phyloP scores from a whole-genome alignment of 2,329 filamentous ascomycete genomes.

The Cryphonectria radicalis region DNA sequence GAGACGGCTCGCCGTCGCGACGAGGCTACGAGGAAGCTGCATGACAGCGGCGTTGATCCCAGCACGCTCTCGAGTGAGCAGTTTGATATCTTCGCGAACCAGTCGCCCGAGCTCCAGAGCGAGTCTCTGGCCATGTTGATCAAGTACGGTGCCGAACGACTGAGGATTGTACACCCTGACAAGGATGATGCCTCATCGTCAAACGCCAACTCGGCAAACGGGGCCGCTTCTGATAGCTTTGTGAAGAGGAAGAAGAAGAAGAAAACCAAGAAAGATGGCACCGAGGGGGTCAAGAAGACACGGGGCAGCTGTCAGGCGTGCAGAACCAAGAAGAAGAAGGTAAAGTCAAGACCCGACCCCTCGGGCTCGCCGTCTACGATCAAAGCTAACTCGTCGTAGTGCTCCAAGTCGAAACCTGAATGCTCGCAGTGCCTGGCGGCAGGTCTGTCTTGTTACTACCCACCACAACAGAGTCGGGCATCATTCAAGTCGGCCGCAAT shows the following conservation, averaged over 20 bases:
- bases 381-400: conserved; percentile 28
- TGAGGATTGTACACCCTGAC: conserved; percentile 60
- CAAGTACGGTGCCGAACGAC: conserved; percentile 60
- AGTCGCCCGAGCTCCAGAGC: conserved; percentile 58
- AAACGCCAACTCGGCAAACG: conserved; percentile 28
- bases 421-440: conserved; percentile 37
- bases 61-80: conserved; percentile 57
- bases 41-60: conserved; percentile 53
- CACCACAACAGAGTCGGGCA: conserved; percentile 18
- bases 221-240: conserved; percentile 31
- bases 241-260: conserved; percentile 37
- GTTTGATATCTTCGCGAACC: conserved; percentile 64
- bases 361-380: neutral
- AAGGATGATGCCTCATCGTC: conserved; percentile 38
- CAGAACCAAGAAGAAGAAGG: conserved; percentile 37
- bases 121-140: conserved; percentile 61
- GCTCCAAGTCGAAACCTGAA: conserved; percentile 42
- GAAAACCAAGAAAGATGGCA: conserved; percentile 36
- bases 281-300: conserved; percentile 36
- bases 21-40: conserved; percentile 53
- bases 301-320: conserved; percentile 42
- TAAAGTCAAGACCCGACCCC: conserved; percentile 26
- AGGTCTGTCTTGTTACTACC: conserved; percentile 29
- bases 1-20: conserved; percentile 56
- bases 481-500: conserved; percentile 14